Base-by-base conservation (phyloP, 495 filamentous ascomycete species). In the Opeltia flavorubescens region DNA sequence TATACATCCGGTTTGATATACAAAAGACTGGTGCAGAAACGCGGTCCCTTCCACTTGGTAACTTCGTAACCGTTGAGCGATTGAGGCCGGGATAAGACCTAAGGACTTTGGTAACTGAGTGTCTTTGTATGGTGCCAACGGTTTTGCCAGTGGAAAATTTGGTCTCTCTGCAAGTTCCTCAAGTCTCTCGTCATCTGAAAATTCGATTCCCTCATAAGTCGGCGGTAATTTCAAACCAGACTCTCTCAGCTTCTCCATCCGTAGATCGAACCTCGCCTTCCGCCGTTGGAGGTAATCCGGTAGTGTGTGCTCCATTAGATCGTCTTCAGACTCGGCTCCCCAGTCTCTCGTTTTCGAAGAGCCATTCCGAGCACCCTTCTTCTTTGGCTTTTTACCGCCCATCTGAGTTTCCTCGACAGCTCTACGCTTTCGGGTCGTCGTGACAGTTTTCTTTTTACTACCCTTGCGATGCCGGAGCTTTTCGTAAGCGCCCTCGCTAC, bases 1-100 rank as follows among this genome's bases (percentile, higher is more conserved):
- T 20, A 98, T 83, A 4, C 85, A 88, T 3, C 93, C 91, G 48
- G 80, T 84, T 50, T 96, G 93, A 55, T 86, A 91, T 15, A 95
- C 83, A 55, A 98, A 98, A 26, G 81, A 66, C 49, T 86, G 75
- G 60, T 98, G 93, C 5, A 98, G 66, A 58, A 95, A 96, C 15
- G 73, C 77, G 7, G 78, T 86, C 21, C 91, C 91, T 28, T 85
- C 72, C 3, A 96, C 70, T 61, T 98, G 91, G 58, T 98, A 98
- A 48, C 84, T 81, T 25, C 91, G 78, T 30, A 98, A 69, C 69
- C 89, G 95, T 59, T 94, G 89, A 2, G 91, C 87, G 45, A 95
- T 85, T 2, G 86, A 77, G 3, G 89, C 89, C 1, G 91, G 91
- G 46, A 98, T 86, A 8, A 91, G 51, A 1, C 91, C 93, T 0